Base-by-base conservation (phyloP, 1,284 basidiomycete species). In the Thelephora terrestris region DNA sequence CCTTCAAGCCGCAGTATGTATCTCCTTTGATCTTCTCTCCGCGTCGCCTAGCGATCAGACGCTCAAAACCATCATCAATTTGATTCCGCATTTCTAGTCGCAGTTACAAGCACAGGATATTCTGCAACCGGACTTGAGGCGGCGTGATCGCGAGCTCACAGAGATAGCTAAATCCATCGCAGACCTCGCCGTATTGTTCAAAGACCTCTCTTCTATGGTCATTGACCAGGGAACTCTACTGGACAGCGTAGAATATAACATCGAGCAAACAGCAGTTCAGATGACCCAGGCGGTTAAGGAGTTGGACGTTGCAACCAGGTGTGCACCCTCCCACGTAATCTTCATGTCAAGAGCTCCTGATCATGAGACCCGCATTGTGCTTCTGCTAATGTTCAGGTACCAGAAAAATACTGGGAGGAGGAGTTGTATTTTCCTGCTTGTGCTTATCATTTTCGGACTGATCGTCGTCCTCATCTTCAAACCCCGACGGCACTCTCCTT, bases 161-260 rank as follows among this genome's bases (percentile, higher is more conserved):
- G 85, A 94, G 60, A 95, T 99, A 54, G 93, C 95, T 0, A 83
- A 87, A 55, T 93, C 88, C 12, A 99, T 99, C 57, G 78, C 86
- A 32, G 81, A 85, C 44, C 76, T 99, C 20, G 94, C 94, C 1
- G 92, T 95, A 59, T 78, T 99, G 39, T 99, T 99, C 75, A 91
- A 94, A 58, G 96, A 99, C 62, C 74, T 99, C 36, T 87, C 85
- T 20, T 79, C 76, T 36, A 78, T 99, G 52, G 92, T 99, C 49
- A 97, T 99, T 54, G 96, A 99, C 65, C 96, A 99, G 63, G 96
- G 96, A 10, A 97, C 95, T 7, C 77, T 99, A 47, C 74, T 99
- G 49, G 96, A 99, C 66, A 89, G 90, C 37, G 81, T 99, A 49
- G 96, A 99, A 67, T 99, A 92, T 68, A 99, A 99, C 63, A 91